Percentiles rank a stretch among this genome's conserved stretches.
phyloP scores from a whole-genome alignment of 2,329 filamentous ascomycete genomes.

The Penicillium sp. region DNA sequence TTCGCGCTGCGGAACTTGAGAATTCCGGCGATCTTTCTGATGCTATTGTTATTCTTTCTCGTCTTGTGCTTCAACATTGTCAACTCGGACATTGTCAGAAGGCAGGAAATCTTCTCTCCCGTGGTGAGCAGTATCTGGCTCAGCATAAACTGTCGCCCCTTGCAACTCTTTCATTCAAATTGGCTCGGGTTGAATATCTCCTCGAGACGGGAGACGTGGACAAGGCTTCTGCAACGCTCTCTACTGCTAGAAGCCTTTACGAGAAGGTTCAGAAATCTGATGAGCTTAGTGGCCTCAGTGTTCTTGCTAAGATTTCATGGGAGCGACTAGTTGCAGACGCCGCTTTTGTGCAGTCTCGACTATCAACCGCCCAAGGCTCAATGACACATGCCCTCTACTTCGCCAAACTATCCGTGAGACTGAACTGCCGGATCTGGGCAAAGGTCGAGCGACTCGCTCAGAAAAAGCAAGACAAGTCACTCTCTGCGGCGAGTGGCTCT shows the following conservation, averaged over 20 bases:
- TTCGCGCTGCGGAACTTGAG: slow-evolving; percentile 53
- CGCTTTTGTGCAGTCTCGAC: slow-evolving; percentile 66
- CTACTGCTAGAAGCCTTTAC: slow-evolving; percentile 33
- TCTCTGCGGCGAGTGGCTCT: slow-evolving; percentile 25
- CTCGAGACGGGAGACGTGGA: slow-evolving; percentile 68
- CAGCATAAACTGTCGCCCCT: slow-evolving; percentile 48
- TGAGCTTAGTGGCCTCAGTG: slow-evolving; percentile 38
- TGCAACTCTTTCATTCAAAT: slow-evolving; percentile 62
- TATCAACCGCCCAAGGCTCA: slow-evolving; percentile 62
- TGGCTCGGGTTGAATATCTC: slow-evolving; percentile 76
- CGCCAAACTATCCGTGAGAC: slow-evolving; percentile 53
- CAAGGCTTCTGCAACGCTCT: slow-evolving; percentile 55
- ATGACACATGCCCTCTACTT: slow-evolving; percentile 52
- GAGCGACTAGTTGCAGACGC: slow-evolving; percentile 64
- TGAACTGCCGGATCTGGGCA: slow-evolving; percentile 57
- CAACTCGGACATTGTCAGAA: slow-evolving; percentile 65
- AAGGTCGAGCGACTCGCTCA: slow-evolving; percentile 52
- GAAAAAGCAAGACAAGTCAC: slow-evolving; percentile 37
- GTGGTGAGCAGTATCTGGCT: slow-evolving; percentile 57
- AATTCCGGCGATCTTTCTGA: slow-evolving; percentile 40
- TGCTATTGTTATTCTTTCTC: slow-evolving; percentile 48
- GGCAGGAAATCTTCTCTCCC: slow-evolving; percentile 61
- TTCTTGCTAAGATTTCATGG: slow-evolving; percentile 46
- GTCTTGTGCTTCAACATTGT: slow-evolving; percentile 60
- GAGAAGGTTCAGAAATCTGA: slow-evolving; percentile 37